Evolutionary conservation across 2,329 filamentous ascomycete genomes (phyloP).

Genomic region (Monilinia fructigena): DNA sequence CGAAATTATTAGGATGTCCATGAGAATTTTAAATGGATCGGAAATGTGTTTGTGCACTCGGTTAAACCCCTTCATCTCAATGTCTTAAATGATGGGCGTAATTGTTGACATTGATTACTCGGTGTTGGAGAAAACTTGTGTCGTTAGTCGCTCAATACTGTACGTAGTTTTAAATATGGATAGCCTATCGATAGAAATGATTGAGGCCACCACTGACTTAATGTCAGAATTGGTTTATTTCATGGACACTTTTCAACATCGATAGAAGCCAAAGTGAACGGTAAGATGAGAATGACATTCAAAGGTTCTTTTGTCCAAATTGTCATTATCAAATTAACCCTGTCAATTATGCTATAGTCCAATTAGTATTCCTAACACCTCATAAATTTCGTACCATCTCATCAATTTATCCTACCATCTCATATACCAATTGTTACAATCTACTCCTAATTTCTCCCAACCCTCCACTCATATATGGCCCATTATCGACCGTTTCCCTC

Average conservation of each 20-base stretch:
- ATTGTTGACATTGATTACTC: background rate
- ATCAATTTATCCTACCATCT: background rate
- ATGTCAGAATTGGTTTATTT: no score
- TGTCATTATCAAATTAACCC: background rate
- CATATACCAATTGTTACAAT: conserved; percentile 28
- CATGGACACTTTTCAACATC: no score
- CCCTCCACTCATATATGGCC: conserved; percentile 38
- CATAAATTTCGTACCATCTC: conserved; percentile 5
- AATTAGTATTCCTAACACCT: background rate
- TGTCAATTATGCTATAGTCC: background rate
- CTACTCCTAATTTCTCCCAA: conserved; percentile 32
- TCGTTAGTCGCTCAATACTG: no score
- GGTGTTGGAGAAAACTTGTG: no score
- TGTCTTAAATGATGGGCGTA: background rate
- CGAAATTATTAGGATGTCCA: background rate
- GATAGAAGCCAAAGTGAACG: background rate
- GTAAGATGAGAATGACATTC: background rate
- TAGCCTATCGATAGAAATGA: background rate
- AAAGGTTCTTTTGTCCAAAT: background rate
- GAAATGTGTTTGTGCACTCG: background rate
- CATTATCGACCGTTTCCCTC: conserved; percentile 23
- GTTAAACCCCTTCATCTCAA: background rate
- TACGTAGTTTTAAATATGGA: no score
- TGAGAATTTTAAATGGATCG: background rate
- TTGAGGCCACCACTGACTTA: background rate